Evolutionary conservation across 2,329 filamentous ascomycete species (phyloP).

Genomic region (Xylaria sp.): DNA sequence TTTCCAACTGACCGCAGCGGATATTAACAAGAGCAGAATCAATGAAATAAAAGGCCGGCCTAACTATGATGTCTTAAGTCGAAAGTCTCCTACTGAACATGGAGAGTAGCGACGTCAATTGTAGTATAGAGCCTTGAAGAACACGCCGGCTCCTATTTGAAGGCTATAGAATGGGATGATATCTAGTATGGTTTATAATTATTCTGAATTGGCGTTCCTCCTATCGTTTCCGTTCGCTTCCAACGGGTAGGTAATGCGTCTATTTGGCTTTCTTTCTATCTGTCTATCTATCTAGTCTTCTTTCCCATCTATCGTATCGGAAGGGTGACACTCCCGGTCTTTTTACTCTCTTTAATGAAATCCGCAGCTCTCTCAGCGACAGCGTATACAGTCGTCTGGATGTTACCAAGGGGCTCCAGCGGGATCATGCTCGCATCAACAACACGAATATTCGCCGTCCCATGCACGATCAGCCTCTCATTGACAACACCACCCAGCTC

Average conservation of each 20-base stretch:
- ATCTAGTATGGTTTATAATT: background rate
- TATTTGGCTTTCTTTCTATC: background rate
- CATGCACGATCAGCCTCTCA: constrained; percentile 56
- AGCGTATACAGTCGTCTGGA: constrained; percentile 43
- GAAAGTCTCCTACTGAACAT: too few species aligned
- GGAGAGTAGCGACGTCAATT: background rate
- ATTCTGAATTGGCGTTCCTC: background rate
- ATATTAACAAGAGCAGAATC: background rate
- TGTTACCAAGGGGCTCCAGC: constrained; percentile 41
- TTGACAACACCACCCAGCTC: constrained; percentile 59
- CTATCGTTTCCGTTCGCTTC: background rate
- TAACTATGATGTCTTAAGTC: too few species aligned
- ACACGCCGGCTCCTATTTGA: too few species aligned
- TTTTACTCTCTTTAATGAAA: constrained; percentile 41
- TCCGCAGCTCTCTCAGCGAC: constrained; percentile 43
- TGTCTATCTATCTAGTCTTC: background rate
- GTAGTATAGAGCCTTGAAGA: background rate
- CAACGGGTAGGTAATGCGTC: background rate
- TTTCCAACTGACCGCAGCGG: too few species aligned
- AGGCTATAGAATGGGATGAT: background rate
- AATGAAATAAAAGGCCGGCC: too few species aligned
- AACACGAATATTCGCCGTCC: constrained; percentile 51
- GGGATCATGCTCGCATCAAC: constrained; percentile 44
- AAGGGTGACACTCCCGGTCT: background rate
- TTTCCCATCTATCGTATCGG: constrained; percentile 8